Evolutionary conservation across 768 basidiomycete species (phyloP), one percentile per base, ranked within the genome.

Genomic region (Leccinellum albellum): DNA sequence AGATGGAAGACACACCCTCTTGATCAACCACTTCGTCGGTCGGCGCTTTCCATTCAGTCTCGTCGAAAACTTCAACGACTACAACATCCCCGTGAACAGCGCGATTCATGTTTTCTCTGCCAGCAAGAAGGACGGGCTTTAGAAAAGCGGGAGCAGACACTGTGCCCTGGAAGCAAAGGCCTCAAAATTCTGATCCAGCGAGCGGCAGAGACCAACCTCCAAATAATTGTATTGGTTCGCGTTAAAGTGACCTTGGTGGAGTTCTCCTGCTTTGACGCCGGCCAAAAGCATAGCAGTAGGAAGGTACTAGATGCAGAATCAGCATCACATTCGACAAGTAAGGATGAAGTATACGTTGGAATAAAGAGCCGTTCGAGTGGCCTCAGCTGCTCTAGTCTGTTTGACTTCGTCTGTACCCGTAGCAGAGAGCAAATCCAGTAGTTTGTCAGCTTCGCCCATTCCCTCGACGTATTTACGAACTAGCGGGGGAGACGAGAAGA

Each of bases 211-310:
- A 68, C 78, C 52, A 45, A 87, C 91, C 80, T 98, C 96, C 14
- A 98, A 79, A 64, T 95, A 98, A 70, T 99, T 98, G 74, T 94
- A 99, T 61, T 87, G 87, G 64, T 91, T 97, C 3, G 94, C 92
- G 66, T 90, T 94, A 75, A 96, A 99, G 68, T 95, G 87, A 0
- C 97, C 97, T 74, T 98, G 93, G 66, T 93, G 84, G 4, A 95
- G 80, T 42, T 87, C 77, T 2, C 91, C 92, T 4, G 84, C 82
- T 70, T 94, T 95, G 55, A 98, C 79, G 1, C 94, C 95, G 10
- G 94, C 91, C 37, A 84, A 66, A 9, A 98, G 72, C 0, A 82
- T 84, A 0, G 86, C 79, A 9, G 81, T 78, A 0, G 94, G 78
- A 15, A 97, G 76, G 69, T 98, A 95, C 93, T 98, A 51, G 5